Base-by-base conservation (phyloP, 176 grass and related monocot species). In the Urochloa ruziziensis region DNA sequence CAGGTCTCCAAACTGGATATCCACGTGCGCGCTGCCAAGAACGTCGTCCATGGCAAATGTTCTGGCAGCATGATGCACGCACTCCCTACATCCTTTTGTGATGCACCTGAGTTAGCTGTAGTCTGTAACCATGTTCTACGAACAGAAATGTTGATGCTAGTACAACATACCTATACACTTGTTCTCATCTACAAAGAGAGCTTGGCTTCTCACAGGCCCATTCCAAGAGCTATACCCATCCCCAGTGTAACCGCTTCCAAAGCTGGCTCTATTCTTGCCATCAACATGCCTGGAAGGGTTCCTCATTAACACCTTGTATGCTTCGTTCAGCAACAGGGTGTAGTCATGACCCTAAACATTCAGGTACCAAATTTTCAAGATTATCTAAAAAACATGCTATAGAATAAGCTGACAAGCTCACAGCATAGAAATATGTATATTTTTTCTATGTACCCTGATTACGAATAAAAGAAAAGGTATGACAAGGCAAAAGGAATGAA, bases 31-130 rank as follows among this genome's bases (percentile, higher is more conserved):
- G 27, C 78, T 87, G 70, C 90, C 90, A 14, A 88, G 36, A 72
- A 73, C 47, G 79, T 94, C 87, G 18, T 92, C 89, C 90, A 94
- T 90, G 35, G 74, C 75, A 43, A 94, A 92, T 43, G 92, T 94
- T 59, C 59, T 62, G 5, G 71, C 56, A 12, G 86, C 92, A 54
- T 89, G 79, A 23, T 89, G 89, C 8, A 89, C 80, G 67, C 89
- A 91, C 35, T 89, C 86, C 92, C 86, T 84, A 43, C 92, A 91
- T 73, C 92, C 86, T 67, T 77, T 68, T 37, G 32, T 53, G 13
- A 56, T 24, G 33, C 32, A 40, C 53, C 66, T 23, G 7, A 64
- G 27, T 76, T 19, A 78, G 15, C 3, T 78, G 25, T 64, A 64
- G 1, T n/a, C 5, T 12, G 0, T 30, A 29, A 12, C 9, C 25